A percentile compares a stretch with the other conserved stretches of the same genome.
These are phyloP conservation scores for Solanum bukasovii DNA, from an alignment of 257 asterid species.

Conservation along the genomic window DNA sequence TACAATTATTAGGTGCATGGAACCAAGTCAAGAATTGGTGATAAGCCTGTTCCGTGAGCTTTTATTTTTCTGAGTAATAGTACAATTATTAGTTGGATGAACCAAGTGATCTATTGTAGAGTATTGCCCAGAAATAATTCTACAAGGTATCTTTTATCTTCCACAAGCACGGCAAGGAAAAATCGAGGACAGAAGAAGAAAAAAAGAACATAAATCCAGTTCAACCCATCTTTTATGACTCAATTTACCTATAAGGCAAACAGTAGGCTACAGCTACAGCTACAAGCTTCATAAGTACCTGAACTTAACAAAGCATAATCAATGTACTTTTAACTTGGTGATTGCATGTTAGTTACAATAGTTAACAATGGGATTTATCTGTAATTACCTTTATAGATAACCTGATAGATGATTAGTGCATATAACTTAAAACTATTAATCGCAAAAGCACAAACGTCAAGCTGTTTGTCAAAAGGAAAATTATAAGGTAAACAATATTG, in stretches of 20 bases:
- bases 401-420: not conserved
- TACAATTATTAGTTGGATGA: not conserved
- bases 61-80: not conserved
- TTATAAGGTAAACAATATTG: not conserved
- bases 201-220: not conserved
- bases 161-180: not conserved
- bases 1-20: too few relatives aligned
- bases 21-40: not conserved
- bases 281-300: not conserved
- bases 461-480: not conserved
- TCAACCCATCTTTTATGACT: not conserved
- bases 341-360: not conserved
- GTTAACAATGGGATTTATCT: not conserved
- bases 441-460: not conserved
- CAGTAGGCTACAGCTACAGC: not conserved
- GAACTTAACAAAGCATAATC: not conserved
- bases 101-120: not conserved
- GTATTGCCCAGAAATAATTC: not conserved
- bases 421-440: not conserved
- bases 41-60: not conserved
- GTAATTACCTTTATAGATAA: not conserved
- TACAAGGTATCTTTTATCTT: not conserved
- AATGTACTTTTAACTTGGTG: not conserved
- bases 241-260: not conserved
- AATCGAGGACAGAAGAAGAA: not conserved